Evolutionary conservation across 1,284 basidiomycete species (phyloP).

Genomic region (Ganoderma resinaceum): DNA sequence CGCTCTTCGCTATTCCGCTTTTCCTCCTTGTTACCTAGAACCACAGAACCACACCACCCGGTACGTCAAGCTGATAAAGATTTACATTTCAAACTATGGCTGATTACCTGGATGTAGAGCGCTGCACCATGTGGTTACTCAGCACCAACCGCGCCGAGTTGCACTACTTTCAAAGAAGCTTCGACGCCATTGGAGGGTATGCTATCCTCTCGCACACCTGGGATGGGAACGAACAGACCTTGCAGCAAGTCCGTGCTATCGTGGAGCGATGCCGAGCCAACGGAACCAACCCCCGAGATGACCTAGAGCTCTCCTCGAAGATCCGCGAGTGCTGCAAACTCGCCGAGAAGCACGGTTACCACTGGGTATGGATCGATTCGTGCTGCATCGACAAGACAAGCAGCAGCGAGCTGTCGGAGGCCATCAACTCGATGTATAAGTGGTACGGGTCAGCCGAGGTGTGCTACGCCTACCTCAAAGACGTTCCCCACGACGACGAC

Average conservation of each 20-base stretch:
- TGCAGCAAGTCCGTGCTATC: background rate
- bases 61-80: background rate
- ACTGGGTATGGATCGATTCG: conserved; percentile 7
- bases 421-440: conserved; percentile 9
- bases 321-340: conserved; percentile 6
- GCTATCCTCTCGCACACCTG: conserved; percentile 14
- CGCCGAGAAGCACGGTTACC: conserved; percentile 12
- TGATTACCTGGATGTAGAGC: background rate
- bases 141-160: conserved; percentile 5
- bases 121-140: background rate
- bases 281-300: conserved; percentile 11
- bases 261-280: background rate
- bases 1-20: background rate
- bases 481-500: conserved; percentile 4
- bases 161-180: conserved; percentile 13
- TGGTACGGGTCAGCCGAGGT: conserved; percentile 2
- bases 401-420: conserved; percentile 3
- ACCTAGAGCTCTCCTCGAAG: conserved; percentile 7
- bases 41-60: background rate
- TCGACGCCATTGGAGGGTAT: conserved; percentile 24
- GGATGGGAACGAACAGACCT: conserved; percentile 1
- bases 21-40: background rate
- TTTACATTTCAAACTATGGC: background rate
- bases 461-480: conserved; percentile 2
- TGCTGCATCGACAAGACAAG: conserved; percentile 13